phyloP scores from a whole-genome alignment of 306 rosid genomes.

The Acacia acuminata region DNA sequence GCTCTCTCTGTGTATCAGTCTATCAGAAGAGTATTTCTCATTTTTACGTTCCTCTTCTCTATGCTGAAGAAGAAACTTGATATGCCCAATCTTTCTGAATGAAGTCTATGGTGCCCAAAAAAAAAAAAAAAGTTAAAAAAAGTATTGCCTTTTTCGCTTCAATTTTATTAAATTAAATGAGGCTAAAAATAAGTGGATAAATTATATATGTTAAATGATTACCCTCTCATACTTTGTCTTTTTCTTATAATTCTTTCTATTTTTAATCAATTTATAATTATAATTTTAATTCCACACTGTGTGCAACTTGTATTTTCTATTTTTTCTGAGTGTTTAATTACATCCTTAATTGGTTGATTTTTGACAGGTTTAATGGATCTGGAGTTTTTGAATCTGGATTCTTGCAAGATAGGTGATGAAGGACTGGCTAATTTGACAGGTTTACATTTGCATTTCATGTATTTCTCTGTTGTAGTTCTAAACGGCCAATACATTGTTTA shows the following conservation, averaged over 20 bases:
- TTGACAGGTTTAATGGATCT: slow-evolving; percentile 66
- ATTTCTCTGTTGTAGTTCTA: slow-evolving; percentile 11
- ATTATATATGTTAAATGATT: background rate
- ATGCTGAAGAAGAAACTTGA: slow-evolving; percentile 9
- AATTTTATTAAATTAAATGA: background rate
- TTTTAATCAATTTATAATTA: background rate
- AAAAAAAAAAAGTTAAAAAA: too few relatives aligned
- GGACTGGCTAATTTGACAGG: slow-evolving; percentile 86
- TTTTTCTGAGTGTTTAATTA: slow-evolving; percentile 10
- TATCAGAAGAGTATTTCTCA: slow-evolving; percentile 7
- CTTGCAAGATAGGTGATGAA: slow-evolving; percentile 76
- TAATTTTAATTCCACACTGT: background rate
- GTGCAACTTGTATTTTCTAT: slow-evolving; percentile 16
- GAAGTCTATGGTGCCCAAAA: background rate
- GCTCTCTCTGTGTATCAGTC: slow-evolving; percentile 3
- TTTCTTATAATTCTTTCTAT: background rate
- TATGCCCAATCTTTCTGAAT: slow-evolving; percentile 6
- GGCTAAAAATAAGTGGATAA: background rate
- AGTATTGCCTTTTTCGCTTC: slow-evolving; percentile 2
- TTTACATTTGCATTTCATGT: slow-evolving; percentile 27
- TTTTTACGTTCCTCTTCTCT: slow-evolving; percentile 22
- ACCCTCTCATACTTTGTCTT: background rate
- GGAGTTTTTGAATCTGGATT: slow-evolving; percentile 95
- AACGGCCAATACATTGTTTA: slow-evolving; percentile 3
- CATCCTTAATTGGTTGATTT: slow-evolving; percentile 23